Conservation (phyloP, 495 filamentous ascomycete species). For the Hypoxylon lenormandii region DNA sequence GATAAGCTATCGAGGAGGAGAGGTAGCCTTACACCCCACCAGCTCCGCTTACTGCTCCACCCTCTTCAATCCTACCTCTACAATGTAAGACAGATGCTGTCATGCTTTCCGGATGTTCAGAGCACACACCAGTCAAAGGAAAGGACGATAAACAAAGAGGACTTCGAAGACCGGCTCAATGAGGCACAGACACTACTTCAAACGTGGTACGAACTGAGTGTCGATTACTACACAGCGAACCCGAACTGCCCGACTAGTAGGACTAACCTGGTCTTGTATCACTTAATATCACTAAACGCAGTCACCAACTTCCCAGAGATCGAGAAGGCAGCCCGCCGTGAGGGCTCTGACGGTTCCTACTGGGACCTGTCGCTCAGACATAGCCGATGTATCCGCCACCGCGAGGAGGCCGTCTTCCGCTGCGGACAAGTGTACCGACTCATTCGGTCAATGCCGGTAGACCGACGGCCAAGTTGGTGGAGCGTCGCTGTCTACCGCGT, state of each 20-base stretch:
- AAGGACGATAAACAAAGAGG: conserved; percentile 58
- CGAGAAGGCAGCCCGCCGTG: conserved; percentile 67
- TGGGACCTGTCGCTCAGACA: conserved; percentile 62
- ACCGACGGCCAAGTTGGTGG: conserved; percentile 66
- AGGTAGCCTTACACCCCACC: conserved; percentile 57
- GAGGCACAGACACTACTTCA: conserved; percentile 68
- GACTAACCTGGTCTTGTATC: conserved; percentile 72
- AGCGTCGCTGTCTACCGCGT: conserved; percentile 65
- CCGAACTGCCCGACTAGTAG: conserved; percentile 56
- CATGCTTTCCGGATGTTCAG: conserved; percentile 57
- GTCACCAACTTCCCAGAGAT: conserved; percentile 70
- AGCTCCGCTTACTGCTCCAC: conserved; percentile 65
- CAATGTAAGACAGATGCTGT: conserved; percentile 62
- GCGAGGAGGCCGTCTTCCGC: conserved; percentile 69
- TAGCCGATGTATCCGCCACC: conserved; percentile 65
- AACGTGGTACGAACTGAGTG: conserved; percentile 69
- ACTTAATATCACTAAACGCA: conserved; percentile 71
- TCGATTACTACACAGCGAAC: conserved; percentile 50
- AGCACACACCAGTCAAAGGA: conserved; percentile 50
- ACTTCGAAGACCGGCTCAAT: conserved; percentile 65
- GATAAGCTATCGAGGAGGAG: conserved; percentile 56
- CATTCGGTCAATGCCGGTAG: conserved; percentile 59
- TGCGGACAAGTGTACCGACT: conserved; percentile 70
- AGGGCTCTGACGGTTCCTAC: conserved; percentile 61
- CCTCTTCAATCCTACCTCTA: conserved; percentile 64